Evolutionary conservation across 768 basidiomycete genomes (phyloP), one percentile per base, ranked within the genome.

Genomic region (Tulasnella calospora): DNA sequence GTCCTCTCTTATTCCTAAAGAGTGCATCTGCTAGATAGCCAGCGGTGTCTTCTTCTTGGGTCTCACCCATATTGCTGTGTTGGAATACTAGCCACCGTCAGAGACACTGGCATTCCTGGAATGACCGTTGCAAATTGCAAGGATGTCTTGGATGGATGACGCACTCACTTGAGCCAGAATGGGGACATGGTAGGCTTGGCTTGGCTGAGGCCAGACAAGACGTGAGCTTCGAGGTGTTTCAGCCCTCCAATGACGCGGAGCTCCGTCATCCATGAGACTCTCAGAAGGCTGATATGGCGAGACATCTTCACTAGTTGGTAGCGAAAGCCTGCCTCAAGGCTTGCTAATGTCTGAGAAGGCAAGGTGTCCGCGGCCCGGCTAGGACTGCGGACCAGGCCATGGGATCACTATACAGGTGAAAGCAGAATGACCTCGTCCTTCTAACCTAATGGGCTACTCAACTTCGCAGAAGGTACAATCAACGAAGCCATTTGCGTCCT

Each of bases 351-450:
- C n/a, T 67, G 61, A 33, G n/a, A 30, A 57, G 55, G 23, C 27
- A 30, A 67, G 33, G 61, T 27, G 61, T 13, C 61, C 61, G 61
- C 61, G 61, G 61, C 61, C 61, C 61, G 61, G 61, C 61, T 1
- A 67, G 27, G 33, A 67, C 61, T 67, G 61, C 61, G 61, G 61
- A 67, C 61, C 61, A 67, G 61, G 13, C 61, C 61, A 67, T 33
- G 61, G 33, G 33, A 44, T 10, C n/a, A n/a, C 41, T 8, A 4
- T 44, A 2, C 33, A 30, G 61, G 33, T 30, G 61, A 67, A 12
- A n/a, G 61, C 61, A 67, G 61, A 67, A 67, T 30, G n/a, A 30
- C 61, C 61, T 67, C 61, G n/a, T 27, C n/a, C 2, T 67, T 67
- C 61, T 27, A 27, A 67, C n/a, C 61, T 27, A 67, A 67, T 33